phyloP scores from a whole-genome alignment of 208 protist genomes.

The Trypanosoma melophagium region DNA sequence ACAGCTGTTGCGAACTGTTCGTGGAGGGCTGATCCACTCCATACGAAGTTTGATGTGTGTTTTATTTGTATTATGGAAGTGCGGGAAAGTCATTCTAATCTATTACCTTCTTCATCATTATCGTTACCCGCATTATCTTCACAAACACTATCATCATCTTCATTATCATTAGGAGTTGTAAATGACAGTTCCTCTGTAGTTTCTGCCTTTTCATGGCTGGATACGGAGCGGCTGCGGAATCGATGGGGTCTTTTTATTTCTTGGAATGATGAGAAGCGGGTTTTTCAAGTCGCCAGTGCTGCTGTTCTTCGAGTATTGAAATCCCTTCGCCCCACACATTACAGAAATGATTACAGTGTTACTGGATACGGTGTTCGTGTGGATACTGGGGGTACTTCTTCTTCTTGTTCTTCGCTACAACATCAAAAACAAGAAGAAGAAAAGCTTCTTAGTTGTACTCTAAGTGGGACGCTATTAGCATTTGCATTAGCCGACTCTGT shows the following conservation, averaged over 20 bases:
- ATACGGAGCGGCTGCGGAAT: conserved; percentile 13
- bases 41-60: conserved; percentile 36
- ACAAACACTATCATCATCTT: neutral
- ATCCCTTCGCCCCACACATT: neutral
- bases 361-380: conserved; percentile 20
- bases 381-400: neutral
- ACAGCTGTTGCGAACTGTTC: conserved; percentile 37
- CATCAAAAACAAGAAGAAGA: neutral
- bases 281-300: conserved; percentile 1
- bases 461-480: conserved; percentile 26
- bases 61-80: conserved; percentile 54
- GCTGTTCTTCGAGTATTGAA: neutral
- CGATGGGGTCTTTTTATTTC: conserved; percentile 14
- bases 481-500: conserved; percentile 20
- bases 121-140: too few species aligned
- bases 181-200: neutral
- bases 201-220: conserved; percentile 17
- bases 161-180: neutral
- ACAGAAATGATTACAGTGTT: conserved; percentile 2
- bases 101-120: neutral
- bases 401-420: too few species aligned
- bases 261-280: neutral
- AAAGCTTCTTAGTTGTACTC: conserved; percentile 9
- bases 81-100: conserved; percentile 15
- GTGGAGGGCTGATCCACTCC: conserved; percentile 49